Base-by-base conservation (phyloP, 805 yeast genomes). In the Blastobotrys robertii region DNA sequence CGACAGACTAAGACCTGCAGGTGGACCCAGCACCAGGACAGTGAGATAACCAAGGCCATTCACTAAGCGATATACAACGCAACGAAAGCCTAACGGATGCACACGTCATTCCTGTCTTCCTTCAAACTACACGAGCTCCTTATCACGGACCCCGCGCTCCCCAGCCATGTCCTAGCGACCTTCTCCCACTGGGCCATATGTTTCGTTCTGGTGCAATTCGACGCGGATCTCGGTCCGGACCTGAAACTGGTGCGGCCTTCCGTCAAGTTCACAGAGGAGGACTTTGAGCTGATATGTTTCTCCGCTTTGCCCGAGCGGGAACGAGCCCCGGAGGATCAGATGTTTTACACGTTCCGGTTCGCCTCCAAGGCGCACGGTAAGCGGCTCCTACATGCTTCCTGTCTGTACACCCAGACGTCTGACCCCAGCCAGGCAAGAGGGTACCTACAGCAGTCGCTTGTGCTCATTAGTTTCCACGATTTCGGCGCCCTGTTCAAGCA, bases 61-160 rank as follows among this genome's bases (percentile, higher is more conserved):
- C n/a, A n/a, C n/a, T n/a, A n/a, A n/a, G n/a, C n/a, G n/a, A n/a
- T n/a, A n/a, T n/a, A n/a, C n/a, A n/a, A n/a, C n/a, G n/a, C n/a
- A n/a, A n/a, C n/a, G n/a, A n/a, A n/a, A n/a, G n/a, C n/a, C n/a
- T n/a, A n/a, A n/a, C n/a, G n/a, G n/a, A 42, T 51, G 60, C 72
- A 56, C 58, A 64, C 42, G 62, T 60, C 57, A 63, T 70, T 53
- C 74, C 57, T 49, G 67, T 61, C 48, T 61, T 65, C 31, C 77
- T 80, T 51, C 76, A 78, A 47, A 11, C 50, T 53, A 50, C 57
- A 55, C 37, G 56, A 55, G 38, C 39, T 47, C 14, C 44, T 54
- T 34, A 47, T 54, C 13, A 39, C 40, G 11, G 42, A 45, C 14
- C 25, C 34, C 31, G 41, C 37, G n/a, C 43, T 50, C 14, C 45